phyloP scores from a whole-genome alignment of 2,329 filamentous ascomycete genomes.

The Cephalotrichum gorgonifer region DNA sequence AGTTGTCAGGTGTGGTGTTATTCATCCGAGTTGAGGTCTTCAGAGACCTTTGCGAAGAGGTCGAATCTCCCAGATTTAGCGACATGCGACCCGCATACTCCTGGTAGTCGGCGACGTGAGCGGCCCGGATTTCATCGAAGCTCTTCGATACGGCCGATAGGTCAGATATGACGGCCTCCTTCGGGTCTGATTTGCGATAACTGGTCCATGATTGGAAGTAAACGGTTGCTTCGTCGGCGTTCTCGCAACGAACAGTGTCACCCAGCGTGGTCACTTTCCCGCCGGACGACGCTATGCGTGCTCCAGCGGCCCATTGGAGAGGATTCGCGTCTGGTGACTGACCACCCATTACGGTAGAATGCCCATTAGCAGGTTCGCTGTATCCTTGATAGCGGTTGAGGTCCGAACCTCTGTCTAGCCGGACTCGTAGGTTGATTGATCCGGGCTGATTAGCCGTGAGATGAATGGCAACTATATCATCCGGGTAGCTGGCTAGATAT shows the following conservation, averaged over 20 bases:
- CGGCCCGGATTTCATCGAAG: neutral
- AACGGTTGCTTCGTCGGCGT: slow-evolving; percentile 11
- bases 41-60: slow-evolving; percentile 5
- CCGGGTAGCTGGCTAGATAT: slow-evolving; percentile 13
- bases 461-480: slow-evolving; percentile 12
- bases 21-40: slow-evolving; percentile 6
- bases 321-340: slow-evolving; percentile 9
- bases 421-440: slow-evolving; percentile 5
- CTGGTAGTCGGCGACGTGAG: slow-evolving; percentile 7
- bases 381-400: slow-evolving; percentile 5
- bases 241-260: slow-evolving; percentile 11
- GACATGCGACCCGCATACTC: slow-evolving; percentile 7
- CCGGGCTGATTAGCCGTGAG: slow-evolving; percentile 10
- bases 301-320: slow-evolving; percentile 9
- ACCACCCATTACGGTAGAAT: slow-evolving; percentile 6
- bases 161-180: slow-evolving; percentile 9
- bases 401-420: slow-evolving; percentile 3
- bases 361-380: slow-evolving; percentile 2
- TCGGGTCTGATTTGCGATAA: slow-evolving; percentile 9
- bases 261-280: slow-evolving; percentile 11
- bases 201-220: slow-evolving; percentile 13
- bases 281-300: slow-evolving; percentile 10
- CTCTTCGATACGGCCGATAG: slow-evolving; percentile 5
- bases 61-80: slow-evolving; percentile 9
- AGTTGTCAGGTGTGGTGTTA: slow-evolving; percentile 4